phyloP scores from a whole-genome alignment of 345 rosid species.

The Litchi chinensis region DNA sequence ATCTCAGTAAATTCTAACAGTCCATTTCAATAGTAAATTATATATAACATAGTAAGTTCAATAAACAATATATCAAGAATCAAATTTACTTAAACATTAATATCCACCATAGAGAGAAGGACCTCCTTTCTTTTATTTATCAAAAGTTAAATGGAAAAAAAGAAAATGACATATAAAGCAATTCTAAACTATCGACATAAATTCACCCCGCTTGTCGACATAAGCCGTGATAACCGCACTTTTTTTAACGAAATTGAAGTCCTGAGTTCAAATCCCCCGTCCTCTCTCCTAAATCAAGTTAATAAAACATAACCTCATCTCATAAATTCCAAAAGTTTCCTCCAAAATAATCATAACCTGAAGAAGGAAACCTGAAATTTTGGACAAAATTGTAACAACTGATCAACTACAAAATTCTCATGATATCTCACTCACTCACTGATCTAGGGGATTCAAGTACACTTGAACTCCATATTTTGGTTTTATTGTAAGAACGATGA shows the following conservation, averaged over 20 bases:
- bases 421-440: neutral
- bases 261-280: no score
- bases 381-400: neutral
- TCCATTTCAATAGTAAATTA: no score
- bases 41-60: neutral
- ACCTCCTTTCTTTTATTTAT: neutral
- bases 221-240: no score
- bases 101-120: neutral
- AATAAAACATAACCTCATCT: neutral
- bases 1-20: no score
- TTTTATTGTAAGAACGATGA: conserved; percentile 67
- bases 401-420: conserved; percentile 7
- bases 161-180: neutral
- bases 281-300: no score
- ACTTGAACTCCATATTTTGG: conserved; percentile 82
- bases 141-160: neutral
- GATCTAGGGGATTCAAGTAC: conserved; percentile 47
- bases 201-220: no score
- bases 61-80: neutral
- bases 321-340: neutral
- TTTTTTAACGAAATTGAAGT: no score
- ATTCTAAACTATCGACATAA: neutral
- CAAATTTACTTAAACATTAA: neutral
- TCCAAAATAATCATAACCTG: neutral
- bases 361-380: neutral